Base-by-base conservation (phyloP, 768 basidiomycete genomes). In the Mycena galericulata region DNA sequence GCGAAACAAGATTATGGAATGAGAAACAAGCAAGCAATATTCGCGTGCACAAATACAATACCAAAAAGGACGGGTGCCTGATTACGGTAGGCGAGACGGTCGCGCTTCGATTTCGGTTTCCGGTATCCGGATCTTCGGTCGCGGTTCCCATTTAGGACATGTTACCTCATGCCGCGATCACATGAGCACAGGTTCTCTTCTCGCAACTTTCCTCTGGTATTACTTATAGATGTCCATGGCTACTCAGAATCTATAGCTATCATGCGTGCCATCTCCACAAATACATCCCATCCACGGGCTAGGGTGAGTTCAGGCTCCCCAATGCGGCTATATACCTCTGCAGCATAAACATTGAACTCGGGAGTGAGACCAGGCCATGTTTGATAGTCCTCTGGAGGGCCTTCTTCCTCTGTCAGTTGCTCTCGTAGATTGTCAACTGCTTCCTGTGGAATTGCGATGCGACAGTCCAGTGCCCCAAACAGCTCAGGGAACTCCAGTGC, bases 381-480 rank as follows among this genome's bases (percentile, higher is more conserved):
- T 18, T 61, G 56, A 41, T 29, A 57, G 26, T 59, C 10, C 27
- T 40, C 36, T 10, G 5, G 12, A 12, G 60, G 43, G 9, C 65
- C 56, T 34, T 62, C 65, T 17, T 71, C 69, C 22, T 49, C 58
- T 4, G 32, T 27, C 18, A 68, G 57, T 40, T 64, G 45, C 18
- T 26, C 20, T 5, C 66, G 66, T 1, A 68, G 49, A 12, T 60
- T 49, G 3, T 9, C 49, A n/a, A 71, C 29, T n/a, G 66, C 70
- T 30, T 63, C 67, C 15, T 34, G 45, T 26, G 70, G 70, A n/a
- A 68, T 56, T 1, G 14, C n/a, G 27, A 68, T 68, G 8, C 61
- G 46, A 45, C 70, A 71, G n/a, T 71, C 67, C 36, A 71, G 61
- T 4, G 20, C 70, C 3, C 60, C 66, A 40, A 64, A 65, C 17